Evolutionary conservation across 768 basidiomycete species (phyloP).

Genomic region (Leccinum olivaceopallidum): DNA sequence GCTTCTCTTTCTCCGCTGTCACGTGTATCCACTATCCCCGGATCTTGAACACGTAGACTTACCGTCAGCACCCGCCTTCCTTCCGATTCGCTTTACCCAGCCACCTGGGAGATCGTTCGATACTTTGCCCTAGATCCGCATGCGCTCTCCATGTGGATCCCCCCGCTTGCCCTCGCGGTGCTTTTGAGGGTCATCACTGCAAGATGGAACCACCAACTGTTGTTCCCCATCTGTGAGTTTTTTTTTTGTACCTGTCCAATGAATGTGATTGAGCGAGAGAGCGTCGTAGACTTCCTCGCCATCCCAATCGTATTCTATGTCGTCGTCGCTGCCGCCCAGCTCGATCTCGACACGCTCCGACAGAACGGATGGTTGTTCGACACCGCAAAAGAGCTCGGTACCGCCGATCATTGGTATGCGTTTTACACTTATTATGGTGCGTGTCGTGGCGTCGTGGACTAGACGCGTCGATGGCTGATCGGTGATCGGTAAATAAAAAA

Average conservation of each 20-base stretch:
- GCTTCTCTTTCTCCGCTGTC: neutral
- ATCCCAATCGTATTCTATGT: slow-evolving; percentile 88
- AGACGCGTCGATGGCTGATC: neutral
- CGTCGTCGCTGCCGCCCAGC: slow-evolving; percentile 60
- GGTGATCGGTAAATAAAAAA: neutral
- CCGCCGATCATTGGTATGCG: slow-evolving; percentile 65
- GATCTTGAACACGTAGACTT: slow-evolving; percentile 46
- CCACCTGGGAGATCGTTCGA: slow-evolving; percentile 63
- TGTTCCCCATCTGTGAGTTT: slow-evolving; percentile 83
- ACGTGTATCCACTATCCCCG: neutral
- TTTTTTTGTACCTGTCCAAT: neutral
- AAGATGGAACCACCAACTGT: slow-evolving; percentile 79
- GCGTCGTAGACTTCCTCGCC: slow-evolving; percentile 62
- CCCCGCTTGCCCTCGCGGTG: slow-evolving; percentile 76
- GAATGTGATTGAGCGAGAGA: neutral
- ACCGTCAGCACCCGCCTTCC: slow-evolving; percentile 83
- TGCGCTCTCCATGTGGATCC: slow-evolving; percentile 73
- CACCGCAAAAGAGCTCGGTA: slow-evolving; percentile 35
- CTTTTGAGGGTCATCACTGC: slow-evolving; percentile 79
- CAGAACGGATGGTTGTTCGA: slow-evolving; percentile 86
- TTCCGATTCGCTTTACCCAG: slow-evolving; percentile 68
- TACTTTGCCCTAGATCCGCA: slow-evolving; percentile 65
- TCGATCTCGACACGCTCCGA: slow-evolving; percentile 63
- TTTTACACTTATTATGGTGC: slow-evolving; percentile 82
- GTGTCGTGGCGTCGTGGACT: slow-evolving; percentile 12